These are phyloP conservation scores for Aspergillus amoenus DNA, from an alignment of 2,329 filamentous ascomycete genomes.

Conservation along the genomic window DNA sequence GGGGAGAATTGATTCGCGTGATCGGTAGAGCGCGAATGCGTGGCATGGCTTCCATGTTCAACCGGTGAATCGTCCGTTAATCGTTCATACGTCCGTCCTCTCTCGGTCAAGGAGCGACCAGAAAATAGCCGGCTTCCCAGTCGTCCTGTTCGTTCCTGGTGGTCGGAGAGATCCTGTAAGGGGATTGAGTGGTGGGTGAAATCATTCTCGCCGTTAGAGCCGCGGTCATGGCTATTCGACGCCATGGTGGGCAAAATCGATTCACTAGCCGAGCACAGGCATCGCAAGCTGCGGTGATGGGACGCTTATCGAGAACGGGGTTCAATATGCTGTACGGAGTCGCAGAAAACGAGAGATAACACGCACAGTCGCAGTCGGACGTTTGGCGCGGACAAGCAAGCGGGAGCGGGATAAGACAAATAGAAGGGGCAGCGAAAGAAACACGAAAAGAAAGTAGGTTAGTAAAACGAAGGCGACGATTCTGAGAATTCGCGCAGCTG, in stretches of 20 bases:
- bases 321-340: slow-evolving; percentile 7
- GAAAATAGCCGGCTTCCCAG: slow-evolving; percentile 46
- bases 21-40: slow-evolving; percentile 21
- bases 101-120: slow-evolving; percentile 41
- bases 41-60: slow-evolving; percentile 24
- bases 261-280: slow-evolving; percentile 38
- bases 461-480: not conserved
- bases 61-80: slow-evolving; percentile 53
- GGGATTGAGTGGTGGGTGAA: slow-evolving; percentile 61
- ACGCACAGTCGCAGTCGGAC: not conserved
- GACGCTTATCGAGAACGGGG: not conserved
- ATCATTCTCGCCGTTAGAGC: slow-evolving; percentile 26
- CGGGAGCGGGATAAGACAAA: not conserved
- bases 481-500: not conserved
- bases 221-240: slow-evolving; percentile 35
- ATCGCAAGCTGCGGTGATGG: slow-evolving; percentile 33
- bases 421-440: not conserved
- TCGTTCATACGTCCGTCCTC: slow-evolving; percentile 52
- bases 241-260: slow-evolving; percentile 41
- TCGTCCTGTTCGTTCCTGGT: slow-evolving; percentile 32
- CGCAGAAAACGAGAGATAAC: not conserved
- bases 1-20: slow-evolving; percentile 31
- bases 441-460: slow-evolving; percentile 5
- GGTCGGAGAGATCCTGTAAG: slow-evolving; percentile 60
- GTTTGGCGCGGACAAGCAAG: not conserved